Evolutionary conservation across 768 basidiomycete genomes (phyloP), one percentile per base, ranked within the genome.

Genomic region (Mycena vitilis): DNA sequence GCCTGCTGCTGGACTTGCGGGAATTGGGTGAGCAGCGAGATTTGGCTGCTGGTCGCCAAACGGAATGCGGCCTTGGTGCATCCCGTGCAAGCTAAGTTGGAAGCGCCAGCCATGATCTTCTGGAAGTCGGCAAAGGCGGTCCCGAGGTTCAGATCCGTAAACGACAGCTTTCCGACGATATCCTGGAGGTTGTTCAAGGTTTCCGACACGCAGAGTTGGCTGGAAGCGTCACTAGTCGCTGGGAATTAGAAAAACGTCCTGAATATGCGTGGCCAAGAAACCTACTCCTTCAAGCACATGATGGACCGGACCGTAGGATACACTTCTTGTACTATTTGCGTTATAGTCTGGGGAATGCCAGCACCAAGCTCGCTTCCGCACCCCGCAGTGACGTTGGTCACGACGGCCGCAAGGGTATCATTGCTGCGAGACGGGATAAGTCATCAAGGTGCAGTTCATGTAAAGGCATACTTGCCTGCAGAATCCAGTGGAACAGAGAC

Each of bases 281-380:
- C 86, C 73, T 65, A 91, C 90, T 90, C 87, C 62, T 86, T 81
- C 74, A 90, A 76, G 73, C 89, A 91, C 6, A 75, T 81, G 11
- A 87, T 74, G 67, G 86, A 73, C 53, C 89, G 81, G 16, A 79
- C 77, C 15, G 83, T 79, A 9, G 87, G 85, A 73, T 89, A 91
- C 23, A 74, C 76, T 44, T 68, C 59, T 69, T 86, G 78, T 11
- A 86, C 82, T 23, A 78, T 66, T 59, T 11, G 76, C 18, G 83
- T 56, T 4, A 76, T 34, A 23, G 74, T 57, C 9, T 74, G n/a
- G 9, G 75, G 70, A 22, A 70, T 63, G 16, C 73, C 59, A 12
- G 77, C 53, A 25, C 73, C 65, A 16, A 87, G 76, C 53, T 82
- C 81, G 37, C 74, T 71, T 18, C 80, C 70, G 76, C 89, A 91